Percentiles rank a stretch among this genome's conserved stretches.
phyloP scores from a whole-genome alignment of 768 basidiomycete genomes.

The Leccinum broughii region DNA sequence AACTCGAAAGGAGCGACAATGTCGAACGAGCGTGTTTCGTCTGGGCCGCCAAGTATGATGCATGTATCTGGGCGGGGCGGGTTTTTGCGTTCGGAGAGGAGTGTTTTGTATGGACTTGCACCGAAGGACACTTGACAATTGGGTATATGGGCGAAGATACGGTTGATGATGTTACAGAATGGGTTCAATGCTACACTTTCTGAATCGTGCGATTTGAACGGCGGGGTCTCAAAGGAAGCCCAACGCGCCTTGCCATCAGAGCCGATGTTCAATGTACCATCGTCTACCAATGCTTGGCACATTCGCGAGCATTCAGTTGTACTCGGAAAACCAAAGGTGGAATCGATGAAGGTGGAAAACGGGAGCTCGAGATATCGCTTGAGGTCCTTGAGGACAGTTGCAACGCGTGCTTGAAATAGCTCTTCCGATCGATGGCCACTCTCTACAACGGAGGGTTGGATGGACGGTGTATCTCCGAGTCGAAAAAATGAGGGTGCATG shows the following conservation, averaged over 20 bases:
- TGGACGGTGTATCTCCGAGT: not conserved
- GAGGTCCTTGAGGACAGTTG: not conserved
- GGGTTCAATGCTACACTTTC: too few relatives aligned
- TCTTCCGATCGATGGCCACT: not conserved
- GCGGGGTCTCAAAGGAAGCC: not conserved
- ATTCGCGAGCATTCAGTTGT: not conserved
- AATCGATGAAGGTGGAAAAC: not conserved
- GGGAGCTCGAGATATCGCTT: not conserved
- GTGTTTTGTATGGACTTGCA: too few relatives aligned
- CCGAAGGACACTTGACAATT: too few relatives aligned
- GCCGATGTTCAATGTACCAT: not conserved
- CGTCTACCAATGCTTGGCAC: not conserved
- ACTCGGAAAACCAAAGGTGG: not conserved
- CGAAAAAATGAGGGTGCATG: not conserved
- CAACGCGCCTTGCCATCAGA: not conserved
- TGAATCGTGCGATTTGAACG: too few relatives aligned
- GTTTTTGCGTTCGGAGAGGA: too few relatives aligned
- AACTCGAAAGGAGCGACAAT: too few relatives aligned
- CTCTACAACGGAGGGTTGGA: not conserved
- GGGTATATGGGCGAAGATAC: too few relatives aligned
- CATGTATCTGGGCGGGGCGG: too few relatives aligned
- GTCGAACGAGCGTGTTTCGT: too few relatives aligned
- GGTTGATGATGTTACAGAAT: too few relatives aligned
- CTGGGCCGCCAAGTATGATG: too few relatives aligned
- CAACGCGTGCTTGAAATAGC: not conserved